Evolutionary conservation across 805 yeast species (phyloP).

Genomic region (Sugiyamaella lignohabitans): DNA sequence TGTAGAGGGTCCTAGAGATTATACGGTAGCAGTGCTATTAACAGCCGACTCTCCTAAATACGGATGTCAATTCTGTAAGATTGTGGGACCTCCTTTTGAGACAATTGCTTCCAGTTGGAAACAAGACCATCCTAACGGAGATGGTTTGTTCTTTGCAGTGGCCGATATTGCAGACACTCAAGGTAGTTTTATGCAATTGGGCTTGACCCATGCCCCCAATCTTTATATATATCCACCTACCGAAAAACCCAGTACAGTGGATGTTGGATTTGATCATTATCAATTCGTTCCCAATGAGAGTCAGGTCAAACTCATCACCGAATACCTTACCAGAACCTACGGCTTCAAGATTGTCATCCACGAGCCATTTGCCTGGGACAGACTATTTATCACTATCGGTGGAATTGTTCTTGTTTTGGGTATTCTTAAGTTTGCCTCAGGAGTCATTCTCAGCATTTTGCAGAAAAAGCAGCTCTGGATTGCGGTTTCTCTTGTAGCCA

Average conservation of each 20-base stretch:
- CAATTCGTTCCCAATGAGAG: slow-evolving; percentile 27
- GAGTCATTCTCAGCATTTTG: slow-evolving; percentile 37
- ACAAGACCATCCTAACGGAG: slow-evolving; percentile 47
- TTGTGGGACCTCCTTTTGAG: slow-evolving; percentile 59
- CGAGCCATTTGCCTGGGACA: slow-evolving; percentile 30
- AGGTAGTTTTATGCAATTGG: slow-evolving; percentile 45
- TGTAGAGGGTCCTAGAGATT: slow-evolving; percentile 61
- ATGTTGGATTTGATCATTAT: slow-evolving; percentile 19
- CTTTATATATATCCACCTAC: slow-evolving; percentile 56
- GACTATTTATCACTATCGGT: slow-evolving; percentile 13
- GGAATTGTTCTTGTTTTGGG: slow-evolving; percentile 11
- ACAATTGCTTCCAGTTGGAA: slow-evolving; percentile 59
- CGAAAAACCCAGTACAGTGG: slow-evolving; percentile 27
- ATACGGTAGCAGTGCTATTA: slow-evolving; percentile 55
- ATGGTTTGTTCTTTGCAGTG: slow-evolving; percentile 58
- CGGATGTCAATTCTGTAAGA: slow-evolving; percentile 69
- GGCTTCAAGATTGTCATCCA: slow-evolving; percentile 27
- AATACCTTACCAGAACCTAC: slow-evolving; percentile 14
- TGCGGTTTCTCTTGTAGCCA: slow-evolving; percentile 50
- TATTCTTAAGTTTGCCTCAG: slow-evolving; percentile 19
- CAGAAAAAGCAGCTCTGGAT: slow-evolving; percentile 66
- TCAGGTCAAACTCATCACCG: slow-evolving; percentile 19
- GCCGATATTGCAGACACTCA: slow-evolving; percentile 64
- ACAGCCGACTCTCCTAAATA: slow-evolving; percentile 70
- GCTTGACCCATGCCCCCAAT: slow-evolving; percentile 73